Evolutionary conservation across 2,329 filamentous ascomycete genomes (phyloP), one percentile per base, ranked within the genome.

Genomic region (Xylariaceae sp.): DNA sequence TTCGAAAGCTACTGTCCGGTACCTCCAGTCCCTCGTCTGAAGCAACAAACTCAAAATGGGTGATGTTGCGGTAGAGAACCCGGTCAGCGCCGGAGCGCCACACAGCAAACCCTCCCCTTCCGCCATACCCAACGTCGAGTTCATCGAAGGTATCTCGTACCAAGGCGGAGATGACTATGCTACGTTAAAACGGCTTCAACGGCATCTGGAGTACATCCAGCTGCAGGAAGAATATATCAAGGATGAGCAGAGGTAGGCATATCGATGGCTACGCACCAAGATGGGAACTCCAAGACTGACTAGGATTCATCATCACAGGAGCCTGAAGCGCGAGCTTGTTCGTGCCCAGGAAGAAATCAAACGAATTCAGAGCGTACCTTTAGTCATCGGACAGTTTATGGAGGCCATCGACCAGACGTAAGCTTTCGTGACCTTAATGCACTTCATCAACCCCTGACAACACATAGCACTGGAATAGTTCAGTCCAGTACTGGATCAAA

Each of bases 211-310:
- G 85, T 97, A 95, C 73, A 96, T 97, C 71, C 90, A 96, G 74
- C 81, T 99, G 66, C 94, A 99, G 76, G 94, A 99, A 75, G 94
- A 99, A 73, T 99, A 99, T 75, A 99, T 99, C 84, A 99, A 99
- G 78, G 94, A 99, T 84, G 94, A 99, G 80, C 94, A 99, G 77
- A 86, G 89, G 87, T 88, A 74, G 9, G 53, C 70, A 57, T 40
- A 51, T 39, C 11, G 3, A 32, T 35, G 12, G 19, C 50, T 19
- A 47, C 31, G 11, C 29, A 4, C 29, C 26, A 12, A 32, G n/a
- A 53, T 11, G 9, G 4, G 4, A 19, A 3, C n/a, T 19, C 5
- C 4, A 47, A 50, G 19, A 29, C 60, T 68, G 42, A 68, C 68
- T 40, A 27, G 8, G 12, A 1, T 6, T 43, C 26, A 48, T 46